Base-by-base conservation (phyloP, 331 rosid species). In the Dryas integrifolia region DNA sequence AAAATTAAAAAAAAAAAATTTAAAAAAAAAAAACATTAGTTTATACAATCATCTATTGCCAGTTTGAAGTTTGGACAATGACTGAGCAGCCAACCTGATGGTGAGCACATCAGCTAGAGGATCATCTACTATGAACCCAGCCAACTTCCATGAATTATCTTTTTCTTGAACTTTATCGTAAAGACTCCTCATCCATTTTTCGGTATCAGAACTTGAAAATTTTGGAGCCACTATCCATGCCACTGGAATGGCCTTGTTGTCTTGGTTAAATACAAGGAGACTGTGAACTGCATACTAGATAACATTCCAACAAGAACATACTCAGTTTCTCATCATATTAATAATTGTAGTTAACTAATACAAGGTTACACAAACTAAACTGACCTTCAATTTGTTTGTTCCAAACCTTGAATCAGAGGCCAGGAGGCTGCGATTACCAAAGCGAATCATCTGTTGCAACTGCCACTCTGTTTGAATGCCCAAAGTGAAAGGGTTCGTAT, bases 401-500 rank as follows among this genome's bases (percentile, higher is more conserved):
- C 97, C 97, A 62, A 91, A 85, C 86, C 89, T 91, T 48, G 98
- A 94, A 84, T 89, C 97, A 15, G 97, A 85, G 49, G 90, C 91
- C 69, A 94, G 76, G 60, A 91, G 90, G 79, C 88, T 81, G 61
- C 82, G 75, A 72, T 91, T 94, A 26, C 98, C 97, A 83, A 89
- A 94, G 64, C 78, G 82, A 80, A 94, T 94, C 98, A 94, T 86
- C 77, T 94, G 98, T 62, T 91, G 98, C 83, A 94, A 85, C 58
- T 91, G 98, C 98, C 98, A 94, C 78, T 94, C 98, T 18, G 97
- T 91, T 82, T 94, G 97, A 85, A 94, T 91, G 55, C 98, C 97
- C 83, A 91, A 69, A 45, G 87, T 81, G 74, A 89, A 88, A 72
- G 97, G 89, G 60, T 85, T 84, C 0, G 92, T 85, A 79, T 94